These are phyloP conservation scores for Protomyces gravidus DNA, from an alignment of 1,139 yeast species.

Conservation along the genomic window DNA sequence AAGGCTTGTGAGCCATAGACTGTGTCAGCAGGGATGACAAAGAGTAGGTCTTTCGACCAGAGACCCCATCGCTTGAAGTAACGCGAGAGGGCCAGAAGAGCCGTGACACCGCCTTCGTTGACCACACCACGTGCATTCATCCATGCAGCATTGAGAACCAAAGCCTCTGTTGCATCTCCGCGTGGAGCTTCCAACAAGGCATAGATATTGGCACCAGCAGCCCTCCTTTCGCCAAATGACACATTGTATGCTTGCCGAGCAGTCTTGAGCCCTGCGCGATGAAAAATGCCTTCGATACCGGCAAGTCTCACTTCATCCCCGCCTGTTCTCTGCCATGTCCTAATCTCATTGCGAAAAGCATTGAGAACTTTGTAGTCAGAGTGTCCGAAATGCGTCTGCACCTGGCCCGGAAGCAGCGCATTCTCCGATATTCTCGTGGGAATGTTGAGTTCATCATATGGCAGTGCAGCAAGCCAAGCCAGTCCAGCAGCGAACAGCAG, in stretches of 20 bases:
- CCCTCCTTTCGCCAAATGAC: constrained; percentile 39
- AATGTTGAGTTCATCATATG: constrained; percentile 13
- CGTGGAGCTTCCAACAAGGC: constrained; percentile 88
- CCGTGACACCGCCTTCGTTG: constrained; percentile 77
- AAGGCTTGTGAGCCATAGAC: constrained; percentile 69
- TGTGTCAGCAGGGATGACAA: constrained; percentile 75
- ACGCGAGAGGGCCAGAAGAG: constrained; percentile 67
- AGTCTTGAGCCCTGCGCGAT: constrained; percentile 68
- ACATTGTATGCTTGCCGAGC: constrained; percentile 47
- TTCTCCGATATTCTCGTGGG: constrained; percentile 84
- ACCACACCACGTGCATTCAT: constrained; percentile 51
- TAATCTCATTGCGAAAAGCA: constrained; percentile 35
- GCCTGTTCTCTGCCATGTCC: constrained; percentile 36
- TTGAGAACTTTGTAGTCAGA: constrained; percentile 79
- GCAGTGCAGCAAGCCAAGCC: constrained; percentile 17
- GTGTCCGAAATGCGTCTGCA: constrained; percentile 84
- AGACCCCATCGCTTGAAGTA: constrained; percentile 81
- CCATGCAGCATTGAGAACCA: constrained; percentile 91
- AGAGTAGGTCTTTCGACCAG: constrained; percentile 90
- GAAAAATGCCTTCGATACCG: constrained; percentile 57
- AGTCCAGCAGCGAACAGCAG: constrained; percentile 13
- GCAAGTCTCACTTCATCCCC: constrained; percentile 42
- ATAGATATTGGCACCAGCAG: constrained; percentile 56
- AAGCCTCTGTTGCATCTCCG: constrained; percentile 94
- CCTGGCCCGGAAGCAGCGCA: constrained; percentile 96